Evolutionary conservation across 208 protist species (phyloP), one percentile per base, ranked within the genome.

Genomic region (Wallacemonas sp.): DNA sequence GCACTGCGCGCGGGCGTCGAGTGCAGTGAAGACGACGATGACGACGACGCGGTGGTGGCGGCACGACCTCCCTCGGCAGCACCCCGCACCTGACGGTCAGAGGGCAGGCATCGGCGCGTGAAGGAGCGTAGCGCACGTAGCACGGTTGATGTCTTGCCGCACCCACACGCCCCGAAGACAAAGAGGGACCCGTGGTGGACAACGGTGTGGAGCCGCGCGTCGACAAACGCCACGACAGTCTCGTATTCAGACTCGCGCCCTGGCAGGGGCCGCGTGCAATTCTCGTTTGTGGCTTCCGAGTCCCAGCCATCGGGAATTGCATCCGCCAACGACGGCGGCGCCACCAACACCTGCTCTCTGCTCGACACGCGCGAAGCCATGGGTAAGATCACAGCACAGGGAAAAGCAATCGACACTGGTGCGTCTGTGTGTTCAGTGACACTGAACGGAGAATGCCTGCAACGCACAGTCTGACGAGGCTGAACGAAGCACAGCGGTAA

Each of bases 161-260:
- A 91, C 2, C 88, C 88, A 57, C 88, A 94, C 19, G 79, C 84
- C n/a, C 88, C 88, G 68, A 84, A 94, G 1, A 94, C 81, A 63
- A 94, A 94, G 3, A 94, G 74, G 0, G 80, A 76, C 71, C 69
- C 82, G 44, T 66, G 22, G 30, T 52, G 68, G n/a, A 68, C 38
- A 13, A 57, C 15, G 36, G 63, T 58, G 19, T 52, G 36, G 37
- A 83, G 60, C 0, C 82, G 77, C 24, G 76, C 70, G 0, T 82
- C 66, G 29, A 88, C 77, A 67, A 81, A 90, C 41, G 65, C 19
- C 32, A 86, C 62, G 0, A 93, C 76, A 0, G 70, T 54, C 37
- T 77, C 75, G 65, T 83, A 93, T 67, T 93, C 86, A 0, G 32
- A 42, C 37, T 87, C 81, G 9, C 86, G 79, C 4, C 73, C 83